phyloP scores from a whole-genome alignment of 2,329 filamentous ascomycete genomes.

The Plectosphaerella cucumerina region DNA sequence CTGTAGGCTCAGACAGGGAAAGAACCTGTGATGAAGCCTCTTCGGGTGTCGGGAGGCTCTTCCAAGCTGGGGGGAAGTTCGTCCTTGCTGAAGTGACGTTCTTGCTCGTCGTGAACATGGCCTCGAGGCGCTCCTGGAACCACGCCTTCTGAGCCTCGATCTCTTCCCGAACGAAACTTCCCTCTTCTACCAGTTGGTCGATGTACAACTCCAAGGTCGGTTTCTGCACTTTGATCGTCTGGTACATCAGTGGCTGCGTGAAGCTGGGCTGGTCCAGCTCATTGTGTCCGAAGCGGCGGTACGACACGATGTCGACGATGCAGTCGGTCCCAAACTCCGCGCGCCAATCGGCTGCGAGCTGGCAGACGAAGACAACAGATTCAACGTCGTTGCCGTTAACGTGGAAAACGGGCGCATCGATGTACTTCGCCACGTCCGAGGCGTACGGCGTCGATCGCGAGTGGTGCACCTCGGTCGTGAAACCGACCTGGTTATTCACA shows the following conservation, averaged over 20 bases:
- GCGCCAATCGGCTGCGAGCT: conserved; percentile 94
- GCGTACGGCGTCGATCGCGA: conserved; percentile 97
- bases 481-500: conserved; percentile 99
- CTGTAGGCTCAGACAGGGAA: conserved; percentile 63
- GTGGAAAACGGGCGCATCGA: conserved; percentile 97
- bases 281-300: conserved; percentile 98
- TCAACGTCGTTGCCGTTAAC: conserved; percentile 98
- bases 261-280: conserved; percentile 99
- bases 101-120: conserved; percentile 94
- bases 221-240: conserved; percentile 81
- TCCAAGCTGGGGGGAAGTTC: conserved; percentile 81
- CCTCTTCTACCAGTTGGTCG: conserved; percentile 82
- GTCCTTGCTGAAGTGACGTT: conserved; percentile 97
- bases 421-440: conserved; percentile 97
- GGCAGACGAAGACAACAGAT: conserved; percentile 95
- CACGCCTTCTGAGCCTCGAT: conserved; percentile 98
- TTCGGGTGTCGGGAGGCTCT: conserved; percentile 98
- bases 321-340: conserved; percentile 98
- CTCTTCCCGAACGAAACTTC: conserved; percentile 93
- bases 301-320: conserved; percentile 96
- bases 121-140: conserved; percentile 98
- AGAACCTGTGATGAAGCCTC: conserved; percentile 90
- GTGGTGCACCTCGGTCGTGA: conserved; percentile 96
- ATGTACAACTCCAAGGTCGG: conserved; percentile 87
- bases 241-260: conserved; percentile 99